Conservation (phyloP, 306 rosid species). For the Cicer judaicum region DNA sequence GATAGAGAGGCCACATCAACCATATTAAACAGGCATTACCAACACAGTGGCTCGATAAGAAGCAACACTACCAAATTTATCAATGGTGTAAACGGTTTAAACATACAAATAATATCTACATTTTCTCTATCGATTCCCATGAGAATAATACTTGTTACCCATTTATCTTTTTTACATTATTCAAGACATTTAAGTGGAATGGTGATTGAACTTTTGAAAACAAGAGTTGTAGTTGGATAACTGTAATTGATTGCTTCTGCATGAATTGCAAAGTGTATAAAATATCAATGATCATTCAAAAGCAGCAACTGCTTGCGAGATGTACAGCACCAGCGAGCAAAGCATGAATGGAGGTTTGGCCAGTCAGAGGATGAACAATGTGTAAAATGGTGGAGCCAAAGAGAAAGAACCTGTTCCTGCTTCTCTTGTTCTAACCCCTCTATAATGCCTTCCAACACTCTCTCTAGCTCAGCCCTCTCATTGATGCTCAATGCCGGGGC, state of each 20-base stretch:
- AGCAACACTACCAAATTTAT: background rate
- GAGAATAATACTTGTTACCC: background rate
- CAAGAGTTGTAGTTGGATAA: background rate
- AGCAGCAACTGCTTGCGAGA: slow-evolving; percentile 64
- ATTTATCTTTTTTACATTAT: background rate
- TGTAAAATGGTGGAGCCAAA: slow-evolving; percentile 89
- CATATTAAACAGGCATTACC: background rate
- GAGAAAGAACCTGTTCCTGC: slow-evolving; percentile 68
- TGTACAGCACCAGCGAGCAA: slow-evolving; percentile 67
- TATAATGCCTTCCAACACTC: slow-evolving; percentile 60
- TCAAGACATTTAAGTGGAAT: background rate
- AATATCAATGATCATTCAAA: slow-evolving; percentile 27
- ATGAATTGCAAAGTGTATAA: slow-evolving; percentile 1
- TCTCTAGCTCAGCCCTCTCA: slow-evolving; percentile 65
- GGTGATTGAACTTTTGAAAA: background rate
- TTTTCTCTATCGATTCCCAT: background rate
- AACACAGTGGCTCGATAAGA: slow-evolving; percentile 3
- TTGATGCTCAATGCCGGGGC: slow-evolving; percentile 57
- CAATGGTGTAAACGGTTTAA: slow-evolving; percentile 20
- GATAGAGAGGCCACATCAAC: background rate
- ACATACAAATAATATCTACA: background rate
- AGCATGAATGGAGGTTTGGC: slow-evolving; percentile 79
- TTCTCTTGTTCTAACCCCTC: slow-evolving; percentile 54
- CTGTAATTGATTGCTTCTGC: background rate
- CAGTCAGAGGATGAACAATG: slow-evolving; percentile 67